A percentile compares a stretch with the other conserved stretches of the same genome.
These are phyloP conservation scores for Stachybotrys chartarum DNA, from an alignment of 2,329 filamentous ascomycete genomes.

Conservation along the genomic window DNA sequence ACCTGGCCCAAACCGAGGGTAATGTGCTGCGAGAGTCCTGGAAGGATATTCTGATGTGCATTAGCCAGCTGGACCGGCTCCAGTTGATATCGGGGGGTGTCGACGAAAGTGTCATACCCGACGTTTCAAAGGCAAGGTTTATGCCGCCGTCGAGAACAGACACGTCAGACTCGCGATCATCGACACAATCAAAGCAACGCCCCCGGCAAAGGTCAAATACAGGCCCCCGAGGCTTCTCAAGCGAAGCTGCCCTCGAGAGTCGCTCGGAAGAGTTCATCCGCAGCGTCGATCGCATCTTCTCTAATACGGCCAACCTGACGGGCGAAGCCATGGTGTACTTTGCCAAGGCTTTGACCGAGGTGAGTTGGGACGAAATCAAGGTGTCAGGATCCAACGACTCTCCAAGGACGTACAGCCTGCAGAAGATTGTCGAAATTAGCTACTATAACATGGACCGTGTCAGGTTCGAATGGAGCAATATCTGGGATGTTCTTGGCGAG, in stretches of 20 bases:
- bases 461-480: conserved; percentile 95
- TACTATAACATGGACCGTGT: conserved; percentile 99
- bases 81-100: conserved; percentile 93
- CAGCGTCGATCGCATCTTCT: conserved; percentile 92
- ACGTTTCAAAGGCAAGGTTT: conserved; percentile 79
- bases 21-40: conserved; percentile 85
- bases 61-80: conserved; percentile 90
- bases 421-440: conserved; percentile 97
- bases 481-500: conserved; percentile 95
- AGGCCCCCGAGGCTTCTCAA: conserved; percentile 57
- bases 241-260: conserved; percentile 84
- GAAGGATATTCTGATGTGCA: conserved; percentile 91
- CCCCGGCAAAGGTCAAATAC: conserved; percentile 45
- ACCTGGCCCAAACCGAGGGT: conserved; percentile 88
- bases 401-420: conserved; percentile 90
- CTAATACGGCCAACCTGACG: conserved; percentile 86
- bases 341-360: conserved; percentile 83
- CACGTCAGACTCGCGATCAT: conserved; percentile 54
- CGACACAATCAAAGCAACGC: conserved; percentile 50
- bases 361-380: conserved; percentile 98
- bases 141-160: conserved; percentile 51
- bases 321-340: conserved; percentile 96
- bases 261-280: conserved; percentile 90
- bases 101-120: conserved; percentile 85
- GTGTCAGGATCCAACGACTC: conserved; percentile 94